Evolutionary conservation across 2,329 filamentous ascomycete genomes (phyloP).

Genomic region (Pseudogymnoascus sp.): DNA sequence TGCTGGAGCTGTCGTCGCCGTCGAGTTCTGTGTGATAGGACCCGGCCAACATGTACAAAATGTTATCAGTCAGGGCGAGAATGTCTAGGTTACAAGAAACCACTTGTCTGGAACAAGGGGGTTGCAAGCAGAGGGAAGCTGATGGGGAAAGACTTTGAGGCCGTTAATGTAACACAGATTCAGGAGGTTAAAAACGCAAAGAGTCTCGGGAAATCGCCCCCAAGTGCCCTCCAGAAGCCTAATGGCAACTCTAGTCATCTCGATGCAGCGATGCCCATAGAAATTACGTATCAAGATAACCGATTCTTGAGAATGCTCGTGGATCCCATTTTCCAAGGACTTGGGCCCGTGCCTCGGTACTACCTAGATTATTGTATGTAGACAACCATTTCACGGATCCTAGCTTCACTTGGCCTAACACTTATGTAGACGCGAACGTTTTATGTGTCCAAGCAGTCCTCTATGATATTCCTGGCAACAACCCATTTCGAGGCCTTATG

Average conservation of each 20-base stretch:
- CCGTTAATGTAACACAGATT: background rate
- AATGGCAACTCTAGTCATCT: background rate
- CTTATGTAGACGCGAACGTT: background rate
- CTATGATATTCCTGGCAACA: background rate
- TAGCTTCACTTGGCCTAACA: background rate
- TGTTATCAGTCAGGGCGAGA: conserved; percentile 17
- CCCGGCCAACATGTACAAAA: conserved; percentile 19
- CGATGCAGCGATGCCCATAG: background rate
- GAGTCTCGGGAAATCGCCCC: background rate
- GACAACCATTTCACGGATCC: background rate
- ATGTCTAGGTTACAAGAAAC: conserved; percentile 21
- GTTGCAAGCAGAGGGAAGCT: conserved; percentile 22
- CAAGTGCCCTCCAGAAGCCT: background rate
- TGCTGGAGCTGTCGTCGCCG: conserved; percentile 22
- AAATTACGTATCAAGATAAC: background rate
- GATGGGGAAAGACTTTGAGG: conserved; percentile 18
- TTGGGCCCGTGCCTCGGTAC: background rate
- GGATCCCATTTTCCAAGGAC: background rate
- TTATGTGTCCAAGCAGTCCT: background rate
- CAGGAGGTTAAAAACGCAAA: background rate
- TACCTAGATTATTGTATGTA: background rate
- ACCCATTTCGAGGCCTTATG: background rate
- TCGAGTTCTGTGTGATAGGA: conserved; percentile 19
- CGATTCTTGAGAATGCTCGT: background rate
- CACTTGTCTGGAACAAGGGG: conserved; percentile 21